phyloP scores from a whole-genome alignment of 108 stramenopile species.

The Aurantiochytrium sp. region DNA sequence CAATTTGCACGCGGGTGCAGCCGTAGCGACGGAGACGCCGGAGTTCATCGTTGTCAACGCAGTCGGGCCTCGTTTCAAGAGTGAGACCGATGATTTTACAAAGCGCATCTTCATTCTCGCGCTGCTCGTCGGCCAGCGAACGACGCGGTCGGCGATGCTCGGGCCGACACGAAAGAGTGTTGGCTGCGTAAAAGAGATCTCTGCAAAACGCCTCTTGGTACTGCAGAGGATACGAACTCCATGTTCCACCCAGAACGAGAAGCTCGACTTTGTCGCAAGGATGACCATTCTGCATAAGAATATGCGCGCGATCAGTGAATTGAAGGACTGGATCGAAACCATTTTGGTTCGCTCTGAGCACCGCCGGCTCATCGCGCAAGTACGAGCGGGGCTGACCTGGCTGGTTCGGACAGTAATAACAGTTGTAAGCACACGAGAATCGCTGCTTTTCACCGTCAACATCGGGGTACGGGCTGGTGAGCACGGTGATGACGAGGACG shows the following conservation, averaged over 20 bases:
- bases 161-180: conserved; percentile 25
- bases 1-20: conserved; percentile 95
- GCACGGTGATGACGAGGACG: conserved; percentile 40
- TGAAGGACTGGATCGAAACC: conserved; percentile 36
- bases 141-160: background rate
- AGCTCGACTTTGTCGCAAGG: conserved; percentile 87
- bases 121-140: conserved; percentile 27
- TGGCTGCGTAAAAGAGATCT: conserved; percentile 41
- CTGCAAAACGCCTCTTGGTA: conserved; percentile 39
- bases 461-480: conserved; percentile 31
- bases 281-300: conserved; percentile 57
- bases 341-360: conserved; percentile 35
- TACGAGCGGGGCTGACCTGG: conserved; percentile 39
- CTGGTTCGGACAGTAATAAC: conserved; percentile 46
- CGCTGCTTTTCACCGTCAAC: conserved; percentile 31
- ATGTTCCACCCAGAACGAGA: conserved; percentile 93
- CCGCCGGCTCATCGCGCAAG: conserved; percentile 43
- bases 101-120: conserved; percentile 26
- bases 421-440: conserved; percentile 44
- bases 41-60: conserved; percentile 16
- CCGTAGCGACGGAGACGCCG: conserved; percentile 79
- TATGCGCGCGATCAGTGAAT: conserved; percentile 23
- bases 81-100: conserved; percentile 75
- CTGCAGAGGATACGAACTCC: conserved; percentile 34
- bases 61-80: conserved; percentile 86